These are phyloP conservation scores for Golubevia sp. DNA, from an alignment of 1,284 basidiomycete species.

Conservation along the genomic window DNA sequence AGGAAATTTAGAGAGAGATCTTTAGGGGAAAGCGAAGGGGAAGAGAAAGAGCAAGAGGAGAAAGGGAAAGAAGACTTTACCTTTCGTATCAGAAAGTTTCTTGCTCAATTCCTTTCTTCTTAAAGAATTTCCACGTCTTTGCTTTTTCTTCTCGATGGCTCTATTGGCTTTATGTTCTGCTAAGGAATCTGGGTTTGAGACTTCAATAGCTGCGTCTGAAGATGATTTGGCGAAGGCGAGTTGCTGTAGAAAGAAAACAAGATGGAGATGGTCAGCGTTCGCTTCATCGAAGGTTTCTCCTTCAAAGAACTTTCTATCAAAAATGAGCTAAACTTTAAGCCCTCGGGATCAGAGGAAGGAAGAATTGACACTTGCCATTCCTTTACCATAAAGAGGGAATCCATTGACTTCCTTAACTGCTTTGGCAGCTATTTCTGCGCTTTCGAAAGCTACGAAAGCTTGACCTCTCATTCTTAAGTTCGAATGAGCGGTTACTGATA, in stretches of 20 bases:
- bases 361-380: slow-evolving; percentile 70
- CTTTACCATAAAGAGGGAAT: slow-evolving; percentile 94
- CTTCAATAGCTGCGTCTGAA: slow-evolving; percentile 84
- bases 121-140: slow-evolving; percentile 28
- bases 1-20: neutral
- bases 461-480: slow-evolving; percentile 97
- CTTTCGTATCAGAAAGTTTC: slow-evolving; percentile 13
- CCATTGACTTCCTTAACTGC: slow-evolving; percentile 89
- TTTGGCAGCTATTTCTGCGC: slow-evolving; percentile 78
- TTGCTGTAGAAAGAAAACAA: slow-evolving; percentile 69
- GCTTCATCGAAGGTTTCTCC: too few species aligned
- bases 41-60: neutral
- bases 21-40: slow-evolving; percentile 70
- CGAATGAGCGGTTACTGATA: slow-evolving; percentile 87
- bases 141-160: slow-evolving; percentile 34
- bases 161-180: slow-evolving; percentile 72
- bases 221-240: slow-evolving; percentile 85
- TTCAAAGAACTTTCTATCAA: too few species aligned
- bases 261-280: slow-evolving; percentile 2
- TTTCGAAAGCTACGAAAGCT: slow-evolving; percentile 91
- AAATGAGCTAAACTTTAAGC: too few species aligned
- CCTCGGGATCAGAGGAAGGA: too few species aligned
- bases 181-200: slow-evolving; percentile 70
- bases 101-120: slow-evolving; percentile 19
- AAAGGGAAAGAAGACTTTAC: slow-evolving; percentile 8